Evolutionary conservation across 1,139 yeast species (phyloP).

Genomic region (Suhomyces terraborum): DNA sequence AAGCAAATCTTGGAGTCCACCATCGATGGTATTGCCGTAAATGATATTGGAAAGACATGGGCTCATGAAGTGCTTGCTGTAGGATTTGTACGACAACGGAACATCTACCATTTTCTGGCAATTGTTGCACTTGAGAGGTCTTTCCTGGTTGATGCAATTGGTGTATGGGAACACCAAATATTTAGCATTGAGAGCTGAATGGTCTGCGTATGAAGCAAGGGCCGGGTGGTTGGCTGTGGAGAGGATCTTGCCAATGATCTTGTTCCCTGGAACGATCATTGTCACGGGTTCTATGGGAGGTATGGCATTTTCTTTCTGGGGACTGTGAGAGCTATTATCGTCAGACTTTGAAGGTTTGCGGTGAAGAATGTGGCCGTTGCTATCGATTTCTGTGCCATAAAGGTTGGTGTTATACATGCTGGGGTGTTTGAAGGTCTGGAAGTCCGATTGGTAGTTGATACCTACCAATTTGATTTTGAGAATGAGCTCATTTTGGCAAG

Average conservation of each 20-base stretch:
- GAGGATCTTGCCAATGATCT: conserved; percentile 33
- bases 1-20: conserved; percentile 44
- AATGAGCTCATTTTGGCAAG: conserved; percentile 26
- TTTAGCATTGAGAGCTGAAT: conserved; percentile 19
- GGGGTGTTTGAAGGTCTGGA: conserved; percentile 20
- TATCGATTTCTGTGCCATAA: background rate
- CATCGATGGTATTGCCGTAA: conserved; percentile 42
- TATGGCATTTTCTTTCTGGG: background rate
- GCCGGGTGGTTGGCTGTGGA: conserved; percentile 14
- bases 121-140: conserved; percentile 23
- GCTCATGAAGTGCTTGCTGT: conserved; percentile 16
- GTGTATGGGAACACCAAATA: conserved; percentile 41
- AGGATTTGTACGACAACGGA: conserved; percentile 12
- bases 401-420: conserved; percentile 8
- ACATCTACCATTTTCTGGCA: conserved; percentile 21
- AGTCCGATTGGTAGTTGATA: conserved; percentile 30
- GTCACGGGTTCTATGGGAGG: background rate
- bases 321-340: background rate
- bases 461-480: conserved; percentile 37
- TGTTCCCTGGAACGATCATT: conserved; percentile 35
- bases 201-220: conserved; percentile 7
- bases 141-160: conserved; percentile 33
- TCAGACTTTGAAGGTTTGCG: background rate
- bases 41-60: conserved; percentile 30
- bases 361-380: conserved; percentile 1